Percentiles rank a stretch among this genome's conserved stretches.
Evolutionary conservation across 2,329 filamentous ascomycete genomes (phyloP).

Genomic region (Botrytis galanthina): DNA sequence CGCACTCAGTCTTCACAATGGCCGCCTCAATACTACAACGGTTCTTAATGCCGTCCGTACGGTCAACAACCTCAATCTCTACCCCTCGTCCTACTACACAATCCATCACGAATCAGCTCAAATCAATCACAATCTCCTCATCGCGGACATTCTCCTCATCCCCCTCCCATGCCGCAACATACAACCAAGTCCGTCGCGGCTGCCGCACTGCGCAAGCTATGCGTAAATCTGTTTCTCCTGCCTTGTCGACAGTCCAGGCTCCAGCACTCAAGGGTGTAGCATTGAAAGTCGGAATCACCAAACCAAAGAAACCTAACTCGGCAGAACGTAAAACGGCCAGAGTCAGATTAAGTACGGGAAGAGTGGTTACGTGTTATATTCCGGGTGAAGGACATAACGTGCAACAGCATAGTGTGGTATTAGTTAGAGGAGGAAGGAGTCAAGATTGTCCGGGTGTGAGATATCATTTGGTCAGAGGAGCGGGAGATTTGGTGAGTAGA

Average conservation of each 20-base stretch:
- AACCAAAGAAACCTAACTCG: conserved; percentile 98
- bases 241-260: conserved; percentile 64
- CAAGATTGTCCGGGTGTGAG: conserved; percentile 99
- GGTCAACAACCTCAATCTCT: background rate
- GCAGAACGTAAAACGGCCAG: conserved; percentile 94
- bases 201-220: conserved; percentile 77
- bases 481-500: conserved; percentile 82
- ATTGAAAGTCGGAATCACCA: conserved; percentile 86
- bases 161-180: conserved; percentile 5
- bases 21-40: conserved; percentile 2
- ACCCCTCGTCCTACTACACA: background rate
- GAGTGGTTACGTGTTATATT: conserved; percentile 88
- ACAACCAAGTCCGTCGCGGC: conserved; percentile 44
- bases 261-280: conserved; percentile 95
- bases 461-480: conserved; percentile 89
- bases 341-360: conserved; percentile 83
- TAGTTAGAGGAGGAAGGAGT: conserved; percentile 86
- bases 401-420: conserved; percentile 95
- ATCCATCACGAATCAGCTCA: conserved; percentile 27
- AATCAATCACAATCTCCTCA: conserved; percentile 36
- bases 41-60: conserved; percentile 2
- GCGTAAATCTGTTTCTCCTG: conserved; percentile 84
- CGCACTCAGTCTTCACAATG: background rate
- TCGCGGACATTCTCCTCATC: conserved; percentile 30
- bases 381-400: conserved; percentile 98